Conservation (phyloP, 208 protist species). For the Naegleria gruberi region DNA sequence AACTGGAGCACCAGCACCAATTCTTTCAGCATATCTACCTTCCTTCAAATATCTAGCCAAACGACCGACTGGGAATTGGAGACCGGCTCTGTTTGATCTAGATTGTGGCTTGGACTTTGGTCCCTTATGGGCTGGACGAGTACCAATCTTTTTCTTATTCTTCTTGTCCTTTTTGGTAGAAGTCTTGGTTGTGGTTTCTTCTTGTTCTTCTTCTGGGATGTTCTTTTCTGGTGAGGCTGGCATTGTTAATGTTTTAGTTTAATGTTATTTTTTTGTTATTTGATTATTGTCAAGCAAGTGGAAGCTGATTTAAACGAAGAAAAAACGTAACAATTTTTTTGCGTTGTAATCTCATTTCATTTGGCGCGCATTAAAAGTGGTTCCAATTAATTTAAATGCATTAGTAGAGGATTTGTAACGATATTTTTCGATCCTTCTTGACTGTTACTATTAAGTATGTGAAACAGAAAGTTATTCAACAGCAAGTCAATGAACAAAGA, state of each 20-base stretch:
- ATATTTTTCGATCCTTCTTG: too few relatives aligned
- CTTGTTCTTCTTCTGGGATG: not conserved
- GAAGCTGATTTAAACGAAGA: too few relatives aligned
- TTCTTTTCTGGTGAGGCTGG: not conserved
- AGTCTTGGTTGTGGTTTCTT: not conserved
- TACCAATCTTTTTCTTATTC: not conserved
- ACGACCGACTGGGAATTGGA: slow-evolving; percentile 97
- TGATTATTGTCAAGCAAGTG: too few relatives aligned
- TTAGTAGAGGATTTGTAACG: too few relatives aligned
- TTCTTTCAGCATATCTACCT: slow-evolving; percentile 87
- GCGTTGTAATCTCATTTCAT: not conserved
- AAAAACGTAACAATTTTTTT: not conserved
- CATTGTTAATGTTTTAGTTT: not conserved
- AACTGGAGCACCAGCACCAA: slow-evolving; percentile 93
- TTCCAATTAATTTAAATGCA: too few relatives aligned
- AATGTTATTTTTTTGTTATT: not conserved
- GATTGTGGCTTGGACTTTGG: not conserved
- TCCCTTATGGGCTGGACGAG: too few relatives aligned
- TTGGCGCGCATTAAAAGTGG: not conserved
- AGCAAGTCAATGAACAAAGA: too few relatives aligned
- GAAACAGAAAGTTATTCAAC: too few relatives aligned
- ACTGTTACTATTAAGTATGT: too few relatives aligned
- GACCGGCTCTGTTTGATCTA: slow-evolving; percentile 85
- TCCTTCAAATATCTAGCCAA: slow-evolving; percentile 87
- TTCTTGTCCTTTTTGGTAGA: not conserved